These are phyloP conservation scores for Botryotinia calthae DNA, from an alignment of 2,329 filamentous ascomycete genomes.

Conservation along the genomic window DNA sequence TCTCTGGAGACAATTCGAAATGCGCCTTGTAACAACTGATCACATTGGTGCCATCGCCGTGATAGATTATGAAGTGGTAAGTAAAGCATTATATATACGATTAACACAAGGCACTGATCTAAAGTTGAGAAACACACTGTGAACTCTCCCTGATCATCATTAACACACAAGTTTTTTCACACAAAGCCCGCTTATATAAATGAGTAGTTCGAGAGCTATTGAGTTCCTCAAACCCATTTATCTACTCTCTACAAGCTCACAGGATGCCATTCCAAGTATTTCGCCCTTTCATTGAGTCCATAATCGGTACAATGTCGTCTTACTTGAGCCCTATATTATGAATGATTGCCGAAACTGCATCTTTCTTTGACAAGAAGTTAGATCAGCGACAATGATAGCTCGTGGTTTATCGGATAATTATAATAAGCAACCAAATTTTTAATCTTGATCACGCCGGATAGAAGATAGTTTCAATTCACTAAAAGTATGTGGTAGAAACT, in stretches of 20 bases:
- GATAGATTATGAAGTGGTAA: neutral
- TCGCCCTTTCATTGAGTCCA: no score
- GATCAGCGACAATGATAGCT: no score
- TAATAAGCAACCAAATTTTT: accelerated
- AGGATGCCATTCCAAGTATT: neutral
- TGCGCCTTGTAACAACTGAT: accelerated
- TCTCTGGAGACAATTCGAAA: accelerated
- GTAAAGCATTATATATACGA: neutral
- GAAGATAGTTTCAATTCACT: no score
- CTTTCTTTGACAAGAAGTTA: no score
- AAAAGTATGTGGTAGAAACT: neutral
- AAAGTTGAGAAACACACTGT: neutral
- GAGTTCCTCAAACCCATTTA: neutral
- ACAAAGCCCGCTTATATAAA: neutral
- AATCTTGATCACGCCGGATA: accelerated
- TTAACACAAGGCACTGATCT: neutral
- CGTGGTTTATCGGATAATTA: neutral
- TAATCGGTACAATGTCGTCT: accelerated
- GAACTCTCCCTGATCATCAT: accelerated
- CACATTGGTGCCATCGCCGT: neutral
- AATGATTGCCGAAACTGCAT: neutral
- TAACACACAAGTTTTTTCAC: neutral
- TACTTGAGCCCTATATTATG: neutral
- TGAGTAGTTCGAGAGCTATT: neutral
- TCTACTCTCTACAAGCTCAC: neutral